Conservation (phyloP, 139 green algal species). For the Picochlorum sp. region DNA sequence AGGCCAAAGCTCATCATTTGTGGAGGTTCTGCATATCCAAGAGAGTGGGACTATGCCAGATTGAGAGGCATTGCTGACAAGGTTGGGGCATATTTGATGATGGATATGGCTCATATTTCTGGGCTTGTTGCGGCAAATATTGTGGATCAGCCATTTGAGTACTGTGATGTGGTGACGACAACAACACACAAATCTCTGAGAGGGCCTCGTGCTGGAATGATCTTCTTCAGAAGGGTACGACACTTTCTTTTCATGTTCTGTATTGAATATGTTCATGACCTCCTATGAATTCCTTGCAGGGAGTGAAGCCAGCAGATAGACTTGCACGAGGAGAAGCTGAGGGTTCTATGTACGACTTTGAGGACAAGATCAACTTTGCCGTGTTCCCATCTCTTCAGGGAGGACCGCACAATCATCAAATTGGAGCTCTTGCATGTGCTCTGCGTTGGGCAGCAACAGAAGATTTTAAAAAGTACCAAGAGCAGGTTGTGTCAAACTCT, state of each 20-base stretch:
- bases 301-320: slow-evolving; percentile 49
- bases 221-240: slow-evolving; percentile 65
- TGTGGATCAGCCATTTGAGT: slow-evolving; percentile 61
- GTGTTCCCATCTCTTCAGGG: slow-evolving; percentile 82
- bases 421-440: slow-evolving; percentile 69
- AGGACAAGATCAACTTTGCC: slow-evolving; percentile 78
- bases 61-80: slow-evolving; percentile 62
- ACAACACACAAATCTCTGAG: slow-evolving; percentile 85
- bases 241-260: neutral
- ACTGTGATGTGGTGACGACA: slow-evolving; percentile 80
- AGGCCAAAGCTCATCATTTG: slow-evolving; percentile 77
- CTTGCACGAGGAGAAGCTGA: slow-evolving; percentile 46
- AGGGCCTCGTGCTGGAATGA: slow-evolving; percentile 73
- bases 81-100: slow-evolving; percentile 69
- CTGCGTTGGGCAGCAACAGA: slow-evolving; percentile 57
- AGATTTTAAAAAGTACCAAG: slow-evolving; percentile 52
- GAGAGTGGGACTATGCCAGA: slow-evolving; percentile 77
- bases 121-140: slow-evolving; percentile 63
- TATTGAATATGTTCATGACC: neutral
- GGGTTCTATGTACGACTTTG: slow-evolving; percentile 59
- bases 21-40: slow-evolving; percentile 68
- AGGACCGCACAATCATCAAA: slow-evolving; percentile 87
- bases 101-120: slow-evolving; percentile 81
- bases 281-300: slow-evolving; percentile 28
- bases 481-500: slow-evolving; percentile 61